Evolutionary conservation across 306 rosid genomes (phyloP).

Genomic region (Acacia melanoxylon): DNA sequence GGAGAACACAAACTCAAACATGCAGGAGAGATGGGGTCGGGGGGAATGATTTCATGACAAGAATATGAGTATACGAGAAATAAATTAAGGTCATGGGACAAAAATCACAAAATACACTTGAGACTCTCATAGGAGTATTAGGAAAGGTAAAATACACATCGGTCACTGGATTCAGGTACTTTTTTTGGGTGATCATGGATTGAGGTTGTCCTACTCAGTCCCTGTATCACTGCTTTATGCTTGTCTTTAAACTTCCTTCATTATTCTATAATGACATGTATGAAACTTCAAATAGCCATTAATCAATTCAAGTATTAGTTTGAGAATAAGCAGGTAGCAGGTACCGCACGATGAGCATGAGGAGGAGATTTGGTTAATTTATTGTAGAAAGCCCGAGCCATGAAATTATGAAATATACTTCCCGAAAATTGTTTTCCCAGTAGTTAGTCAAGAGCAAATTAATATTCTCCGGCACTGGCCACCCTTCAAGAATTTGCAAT

Average conservation of each 20-base stretch:
- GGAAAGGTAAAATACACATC: background rate
- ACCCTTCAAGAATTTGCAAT: conserved; percentile 3
- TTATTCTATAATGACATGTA: conserved; percentile 9
- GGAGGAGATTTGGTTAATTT: background rate
- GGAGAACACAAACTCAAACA: conserved; percentile 11
- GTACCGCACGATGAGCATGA: conserved; percentile 18
- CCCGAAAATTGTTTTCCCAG: background rate
- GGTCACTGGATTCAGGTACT: conserved; percentile 6
- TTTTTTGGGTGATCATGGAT: background rate
- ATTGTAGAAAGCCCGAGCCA: background rate
- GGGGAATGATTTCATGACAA: background rate
- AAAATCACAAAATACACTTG: background rate
- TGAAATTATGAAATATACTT: background rate
- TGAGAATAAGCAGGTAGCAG: conserved; percentile 29
- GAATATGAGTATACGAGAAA: conserved; percentile 7
- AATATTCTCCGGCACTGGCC: conserved; percentile 43
- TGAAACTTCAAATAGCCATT: conserved; percentile 17
- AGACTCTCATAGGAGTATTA: background rate
- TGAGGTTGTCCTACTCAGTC: conserved; percentile 24
- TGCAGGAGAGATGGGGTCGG: background rate
- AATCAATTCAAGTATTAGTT: conserved; percentile 21
- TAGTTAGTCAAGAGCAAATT: background rate
- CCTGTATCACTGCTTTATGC: background rate
- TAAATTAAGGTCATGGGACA: conserved; percentile 1
- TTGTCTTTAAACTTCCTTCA: conserved; percentile 16